Evolutionary conservation across 129 eudicot genomes (phyloP).

Genomic region (Flaveria sonorensis): DNA sequence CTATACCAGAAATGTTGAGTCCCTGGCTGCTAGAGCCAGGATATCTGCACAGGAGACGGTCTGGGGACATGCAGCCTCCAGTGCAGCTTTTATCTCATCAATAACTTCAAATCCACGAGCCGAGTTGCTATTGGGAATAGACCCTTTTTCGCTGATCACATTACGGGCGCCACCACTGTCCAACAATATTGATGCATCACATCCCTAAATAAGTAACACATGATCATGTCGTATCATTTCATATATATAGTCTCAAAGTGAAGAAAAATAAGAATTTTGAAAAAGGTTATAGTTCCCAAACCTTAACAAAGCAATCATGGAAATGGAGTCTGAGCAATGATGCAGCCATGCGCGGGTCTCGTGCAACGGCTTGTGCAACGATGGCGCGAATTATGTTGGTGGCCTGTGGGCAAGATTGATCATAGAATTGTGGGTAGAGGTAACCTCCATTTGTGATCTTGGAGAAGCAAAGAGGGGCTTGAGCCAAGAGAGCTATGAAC

Average conservation of each 20-base stretch:
- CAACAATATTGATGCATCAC: slow-evolving; percentile 80
- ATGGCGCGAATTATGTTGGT: slow-evolving; percentile 49
- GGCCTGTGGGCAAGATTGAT: slow-evolving; percentile 71
- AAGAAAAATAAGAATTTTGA: background rate
- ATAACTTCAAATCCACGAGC: slow-evolving; percentile 84
- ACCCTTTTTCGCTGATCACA: slow-evolving; percentile 67
- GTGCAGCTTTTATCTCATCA: slow-evolving; percentile 76
- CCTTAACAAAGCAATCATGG: slow-evolving; percentile 95
- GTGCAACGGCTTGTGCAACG: slow-evolving; percentile 70
- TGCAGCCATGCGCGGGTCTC: slow-evolving; percentile 87
- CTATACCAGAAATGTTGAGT: slow-evolving; percentile 66
- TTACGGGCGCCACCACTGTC: slow-evolving; percentile 53
- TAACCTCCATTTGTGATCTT: slow-evolving; percentile 50
- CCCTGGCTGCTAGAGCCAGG: slow-evolving; percentile 78
- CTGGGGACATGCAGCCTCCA: slow-evolving; percentile 70
- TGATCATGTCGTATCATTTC: slow-evolving; percentile 16
- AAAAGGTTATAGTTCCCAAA: slow-evolving; percentile 23
- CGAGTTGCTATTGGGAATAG: slow-evolving; percentile 69
- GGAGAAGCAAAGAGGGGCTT: slow-evolving; percentile 29
- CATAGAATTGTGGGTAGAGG: slow-evolving; percentile 82
- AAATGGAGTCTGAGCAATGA: slow-evolving; percentile 86
- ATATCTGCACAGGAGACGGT: slow-evolving; percentile 93
- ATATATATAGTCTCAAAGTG: slow-evolving; percentile 3
- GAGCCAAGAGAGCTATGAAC: slow-evolving; percentile 22
- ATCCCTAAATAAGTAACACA: slow-evolving; percentile 52